phyloP scores from a whole-genome alignment of 805 yeast species.

The Kockiozyma suomiensis region DNA sequence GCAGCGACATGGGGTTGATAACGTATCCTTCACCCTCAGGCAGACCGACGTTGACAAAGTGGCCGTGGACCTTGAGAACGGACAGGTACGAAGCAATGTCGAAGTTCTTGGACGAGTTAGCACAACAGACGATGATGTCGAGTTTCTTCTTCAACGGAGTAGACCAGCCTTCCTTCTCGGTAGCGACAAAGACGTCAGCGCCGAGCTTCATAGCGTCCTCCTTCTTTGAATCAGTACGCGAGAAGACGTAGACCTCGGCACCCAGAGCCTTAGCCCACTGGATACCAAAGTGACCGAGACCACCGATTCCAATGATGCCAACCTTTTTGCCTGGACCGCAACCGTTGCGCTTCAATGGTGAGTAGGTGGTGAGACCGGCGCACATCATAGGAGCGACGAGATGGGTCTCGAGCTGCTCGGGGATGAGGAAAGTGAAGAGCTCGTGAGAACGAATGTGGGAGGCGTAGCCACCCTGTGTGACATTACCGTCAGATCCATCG shows the following conservation, averaged over 20 bases:
- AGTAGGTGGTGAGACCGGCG: slow-evolving; percentile 72
- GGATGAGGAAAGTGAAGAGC: slow-evolving; percentile 63
- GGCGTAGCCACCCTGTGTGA: slow-evolving; percentile 67
- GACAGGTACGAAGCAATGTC: slow-evolving; percentile 53
- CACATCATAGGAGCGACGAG: slow-evolving; percentile 73
- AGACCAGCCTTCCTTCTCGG: slow-evolving; percentile 48
- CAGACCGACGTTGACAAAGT: slow-evolving; percentile 65
- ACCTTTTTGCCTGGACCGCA: slow-evolving; percentile 55
- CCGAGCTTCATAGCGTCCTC: slow-evolving; percentile 57
- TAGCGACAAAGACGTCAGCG: slow-evolving; percentile 56
- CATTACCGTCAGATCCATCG: slow-evolving; percentile 46
- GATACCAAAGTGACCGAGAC: slow-evolving; percentile 64
- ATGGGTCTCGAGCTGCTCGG: slow-evolving; percentile 54
- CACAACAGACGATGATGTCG: slow-evolving; percentile 57
- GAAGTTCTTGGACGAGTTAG: slow-evolving; percentile 54
- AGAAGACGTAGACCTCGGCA: slow-evolving; percentile 59
- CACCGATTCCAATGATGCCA: slow-evolving; percentile 66
- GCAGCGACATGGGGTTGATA: slow-evolving; percentile 26
- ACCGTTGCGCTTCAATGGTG: slow-evolving; percentile 57
- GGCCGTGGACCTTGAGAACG: slow-evolving; percentile 58
- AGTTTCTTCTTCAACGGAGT: slow-evolving; percentile 42
- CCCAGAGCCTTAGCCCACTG: slow-evolving; percentile 63
- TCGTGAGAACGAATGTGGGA: slow-evolving; percentile 65
- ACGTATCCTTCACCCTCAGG: slow-evolving; percentile 45
- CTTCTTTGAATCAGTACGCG: slow-evolving; percentile 54